Conservation (phyloP, 345 rosid genomes). For the Hibiscus trionum region DNA sequence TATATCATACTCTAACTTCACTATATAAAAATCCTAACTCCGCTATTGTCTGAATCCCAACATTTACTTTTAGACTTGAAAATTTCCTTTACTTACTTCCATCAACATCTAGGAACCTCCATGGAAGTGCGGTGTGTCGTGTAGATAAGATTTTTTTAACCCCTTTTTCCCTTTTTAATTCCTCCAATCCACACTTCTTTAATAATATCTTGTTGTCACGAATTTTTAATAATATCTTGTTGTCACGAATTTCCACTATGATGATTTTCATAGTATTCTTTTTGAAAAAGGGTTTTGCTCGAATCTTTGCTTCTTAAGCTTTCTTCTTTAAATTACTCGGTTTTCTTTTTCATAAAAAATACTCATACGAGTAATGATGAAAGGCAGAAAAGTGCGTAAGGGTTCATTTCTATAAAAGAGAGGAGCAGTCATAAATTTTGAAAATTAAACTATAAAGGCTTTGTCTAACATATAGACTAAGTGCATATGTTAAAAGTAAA, state of each 20-base stretch:
- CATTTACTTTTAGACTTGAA: no score
- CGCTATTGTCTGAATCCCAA: fast-evolving
- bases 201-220: slow-evolving; percentile 24
- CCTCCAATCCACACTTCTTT: slow-evolving; percentile 8
- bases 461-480: no score
- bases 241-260: slow-evolving; percentile 16
- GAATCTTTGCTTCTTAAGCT: slow-evolving; percentile 7
- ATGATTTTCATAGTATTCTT: slow-evolving; percentile 14
- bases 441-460: no score
- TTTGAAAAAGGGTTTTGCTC: not conserved
- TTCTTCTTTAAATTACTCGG: not conserved
- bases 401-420: no score
- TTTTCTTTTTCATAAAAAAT: not conserved
- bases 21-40: no score
- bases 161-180: not conserved
- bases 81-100: no score
- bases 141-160: slow-evolving; percentile 18
- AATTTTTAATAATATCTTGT: slow-evolving; percentile 21
- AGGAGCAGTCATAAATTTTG: no score
- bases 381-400: not conserved
- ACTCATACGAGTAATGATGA: slow-evolving; percentile 2
- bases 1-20: no score
- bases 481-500: no score
- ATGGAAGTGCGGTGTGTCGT: slow-evolving; percentile 7
- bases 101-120: slow-evolving; percentile 5